Base-by-base conservation (phyloP, 148 eudicot species). In the Hydrangea macrophylla region DNA sequence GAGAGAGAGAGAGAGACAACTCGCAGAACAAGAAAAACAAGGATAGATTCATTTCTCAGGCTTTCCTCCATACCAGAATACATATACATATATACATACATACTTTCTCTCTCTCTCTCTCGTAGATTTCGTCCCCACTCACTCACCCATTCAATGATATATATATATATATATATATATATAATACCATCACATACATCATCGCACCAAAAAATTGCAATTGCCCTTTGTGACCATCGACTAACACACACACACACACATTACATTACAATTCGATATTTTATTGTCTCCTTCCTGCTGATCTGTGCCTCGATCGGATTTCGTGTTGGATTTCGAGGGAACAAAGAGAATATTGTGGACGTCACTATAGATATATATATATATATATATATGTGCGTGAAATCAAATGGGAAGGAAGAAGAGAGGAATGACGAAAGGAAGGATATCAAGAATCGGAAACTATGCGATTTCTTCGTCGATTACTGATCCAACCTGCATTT, bases 401-500 rank as follows among this genome's bases (percentile, higher is more conserved):
- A 48, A 22, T n/a, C n/a, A 48, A 42, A 90, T 87, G 92, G 92
- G 79, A 51, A 85, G 79, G 75, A 80, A 74, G 68, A 87, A 65
- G 51, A 70, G 76, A 15, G 50, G 60, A 12, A 68, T 70, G 68
- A 57, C 64, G 31, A 87, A 78, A 68, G 83, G 83, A 70, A 72
- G 83, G 70, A 45, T 86, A 26, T 85, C 90, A 0, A 84, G 86
- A 67, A 83, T 84, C 9, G 91, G 91, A 6, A 88, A 73, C 62
- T 81, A 90, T 70, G 86, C 90, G 6, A 85, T 90, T 50, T 74
- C 92, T 28, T 83, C 92, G 1, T 73, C 89, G 3, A 79, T 84
- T 42, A 71, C 80, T 7, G 96, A 88, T 75, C 89, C 87, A 18
- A 57, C 70, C 73, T 84, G 83, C 22, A 68, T 94, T 58, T 89